Conservation (phyloP, 257 asterid genomes). For the Marsdenia floribunda region DNA sequence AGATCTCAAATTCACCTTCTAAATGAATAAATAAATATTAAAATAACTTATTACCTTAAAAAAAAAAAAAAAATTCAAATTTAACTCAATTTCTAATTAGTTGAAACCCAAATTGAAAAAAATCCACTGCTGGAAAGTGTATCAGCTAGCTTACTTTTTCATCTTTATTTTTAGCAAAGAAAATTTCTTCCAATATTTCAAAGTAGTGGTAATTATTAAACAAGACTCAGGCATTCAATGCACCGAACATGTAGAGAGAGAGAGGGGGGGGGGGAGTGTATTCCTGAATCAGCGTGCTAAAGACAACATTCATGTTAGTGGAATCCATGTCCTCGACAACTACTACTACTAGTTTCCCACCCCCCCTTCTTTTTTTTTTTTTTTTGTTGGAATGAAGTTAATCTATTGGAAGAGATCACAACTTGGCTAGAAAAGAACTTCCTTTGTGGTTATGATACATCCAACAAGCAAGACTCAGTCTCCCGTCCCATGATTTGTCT, state of each 20-base stretch:
- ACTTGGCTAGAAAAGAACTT: background rate
- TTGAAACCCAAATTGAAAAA: too few relatives aligned
- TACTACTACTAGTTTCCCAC: background rate
- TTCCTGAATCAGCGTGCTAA: background rate
- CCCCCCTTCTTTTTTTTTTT: too few relatives aligned
- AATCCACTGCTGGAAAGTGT: background rate
- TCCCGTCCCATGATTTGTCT: background rate
- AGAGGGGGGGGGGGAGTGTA: background rate
- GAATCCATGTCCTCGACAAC: background rate
- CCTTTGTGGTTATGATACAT: background rate
- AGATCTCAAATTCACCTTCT: too few relatives aligned
- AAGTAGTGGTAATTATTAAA: background rate
- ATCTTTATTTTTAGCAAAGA: background rate
- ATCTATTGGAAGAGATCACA: background rate
- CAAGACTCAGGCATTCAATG: background rate
- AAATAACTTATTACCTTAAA: too few relatives aligned
- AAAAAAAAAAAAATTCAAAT: background rate
- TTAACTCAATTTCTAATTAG: too few relatives aligned
- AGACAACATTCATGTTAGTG: background rate
- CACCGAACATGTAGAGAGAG: background rate
- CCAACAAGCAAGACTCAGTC: background rate
- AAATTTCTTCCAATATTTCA: background rate
- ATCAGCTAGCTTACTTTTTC: background rate
- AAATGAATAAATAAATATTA: too few relatives aligned
- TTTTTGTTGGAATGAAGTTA: background rate